Evolutionary conservation across 208 protist species (phyloP), one percentile per base, ranked within the genome.

Genomic region (Crithidia acanthocephali): DNA sequence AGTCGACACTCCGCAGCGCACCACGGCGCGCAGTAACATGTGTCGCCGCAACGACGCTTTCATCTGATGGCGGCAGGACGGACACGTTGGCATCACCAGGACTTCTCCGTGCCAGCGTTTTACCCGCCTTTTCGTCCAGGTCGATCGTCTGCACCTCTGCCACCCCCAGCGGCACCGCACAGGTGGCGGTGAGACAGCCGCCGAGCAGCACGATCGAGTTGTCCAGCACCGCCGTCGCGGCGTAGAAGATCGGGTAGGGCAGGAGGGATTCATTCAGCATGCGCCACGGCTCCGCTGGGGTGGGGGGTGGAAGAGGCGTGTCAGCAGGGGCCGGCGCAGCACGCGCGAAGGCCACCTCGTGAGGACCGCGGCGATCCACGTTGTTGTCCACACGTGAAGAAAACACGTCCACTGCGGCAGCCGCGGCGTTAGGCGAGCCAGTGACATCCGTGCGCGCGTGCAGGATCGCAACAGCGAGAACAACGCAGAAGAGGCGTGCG

Each of bases 201-300:
- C 72, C 72, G 8, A 78, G 51, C 20, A 78, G 32, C 7, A 71
- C 30, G 9, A 78, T 50, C 16, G 58, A 55, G 59, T 72, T 78
- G 65, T 72, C 68, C 10, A 78, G 64, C 40, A 72, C 52, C 6
- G 72, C 72, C 4, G 63, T 68, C 25, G 72, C 72, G 3, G 72
- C 64, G 51, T 78, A 62, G 28, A 78, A 78, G 65, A 78, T 58
- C 27, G 72, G 72, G 51, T 78, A 78, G 42, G 72, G 72, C 18
- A 78, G 37, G 10, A 78, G 72, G 9, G 72, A 67, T 13, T 78
- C 72, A 22, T 72, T 68, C 22, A 72, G 30, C 30, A 51, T 62
- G 7, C 53, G 65, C 72, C 72, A 78, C 30, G 72, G 72, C 30
- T 37, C 72, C 1, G 48, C 48, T 15, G 72, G 72, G 16, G 25